These are phyloP conservation scores for Diversispora epigaea DNA, from an alignment of 192 early-diverging fungal species.

Conservation along the genomic window DNA sequence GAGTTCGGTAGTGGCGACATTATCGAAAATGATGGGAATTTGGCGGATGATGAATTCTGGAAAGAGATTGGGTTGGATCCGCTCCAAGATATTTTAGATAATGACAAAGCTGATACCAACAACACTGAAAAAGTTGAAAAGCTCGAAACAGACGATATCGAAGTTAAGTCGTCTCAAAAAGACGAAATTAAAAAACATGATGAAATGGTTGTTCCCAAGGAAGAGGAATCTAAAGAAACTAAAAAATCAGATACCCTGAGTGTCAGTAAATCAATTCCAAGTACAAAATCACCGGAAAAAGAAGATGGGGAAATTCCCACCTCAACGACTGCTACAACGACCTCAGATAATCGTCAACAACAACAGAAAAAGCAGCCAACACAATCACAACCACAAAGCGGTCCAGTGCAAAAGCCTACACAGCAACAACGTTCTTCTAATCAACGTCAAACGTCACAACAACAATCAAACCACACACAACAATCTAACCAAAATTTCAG, in stretches of 20 bases:
- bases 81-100: background rate
- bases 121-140: background rate
- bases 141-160: constrained; percentile 1
- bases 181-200: background rate
- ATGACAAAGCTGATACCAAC: background rate
- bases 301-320: constrained; percentile 10
- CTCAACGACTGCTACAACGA: background rate
- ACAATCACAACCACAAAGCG: constrained; percentile 5
- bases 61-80: constrained; percentile 5
- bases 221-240: background rate
- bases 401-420: background rate
- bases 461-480: background rate
- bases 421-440: background rate
- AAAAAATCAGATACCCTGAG: background rate
- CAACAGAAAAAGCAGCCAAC: constrained; percentile 1
- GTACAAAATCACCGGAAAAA: constrained; percentile 16
- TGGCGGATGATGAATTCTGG: constrained; percentile 14
- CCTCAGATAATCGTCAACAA: background rate
- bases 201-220: no score
- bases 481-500: constrained; percentile 11
- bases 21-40: background rate
- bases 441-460: background rate
- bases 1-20: background rate
- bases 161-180: background rate
- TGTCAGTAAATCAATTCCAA: background rate